Percentiles rank a stretch among this genome's conserved stretches.
phyloP scores from a whole-genome alignment of 208 protist species.

The Balamuthia mandrillaris region DNA sequence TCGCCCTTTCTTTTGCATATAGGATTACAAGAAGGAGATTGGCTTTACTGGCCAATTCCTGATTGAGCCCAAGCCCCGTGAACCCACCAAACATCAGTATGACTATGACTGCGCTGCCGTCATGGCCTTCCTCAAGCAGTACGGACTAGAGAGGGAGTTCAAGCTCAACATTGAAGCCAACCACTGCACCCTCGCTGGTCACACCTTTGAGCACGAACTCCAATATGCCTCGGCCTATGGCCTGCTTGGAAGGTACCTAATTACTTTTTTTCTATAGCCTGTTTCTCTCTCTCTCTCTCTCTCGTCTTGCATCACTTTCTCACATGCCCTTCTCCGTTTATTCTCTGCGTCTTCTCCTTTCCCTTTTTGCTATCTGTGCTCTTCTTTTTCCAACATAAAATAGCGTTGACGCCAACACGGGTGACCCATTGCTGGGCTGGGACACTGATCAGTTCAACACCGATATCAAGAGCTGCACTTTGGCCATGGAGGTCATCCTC shows the following conservation, averaged over 20 bases:
- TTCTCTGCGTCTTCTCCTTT: too few relatives aligned
- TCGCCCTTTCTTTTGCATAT: background rate
- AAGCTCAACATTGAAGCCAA: constrained; percentile 50
- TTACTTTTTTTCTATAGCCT: too few relatives aligned
- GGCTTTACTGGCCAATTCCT: constrained; percentile 37
- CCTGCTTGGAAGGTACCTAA: constrained; percentile 35
- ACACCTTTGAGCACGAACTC: constrained; percentile 48
- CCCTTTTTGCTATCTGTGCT: too few relatives aligned
- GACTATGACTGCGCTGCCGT: constrained; percentile 42
- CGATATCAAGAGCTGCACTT: constrained; percentile 35
- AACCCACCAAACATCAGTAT: constrained; percentile 57
- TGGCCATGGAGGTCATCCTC: constrained; percentile 42
- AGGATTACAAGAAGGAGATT: constrained; percentile 53
- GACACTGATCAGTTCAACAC: constrained; percentile 34
- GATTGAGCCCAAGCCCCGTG: constrained; percentile 50
- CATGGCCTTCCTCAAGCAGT: constrained; percentile 8
- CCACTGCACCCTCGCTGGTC: constrained; percentile 44
- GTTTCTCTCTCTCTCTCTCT: too few relatives aligned
- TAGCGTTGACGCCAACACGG: constrained; percentile 43
- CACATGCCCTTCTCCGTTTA: too few relatives aligned
- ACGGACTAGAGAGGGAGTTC: constrained; percentile 32
- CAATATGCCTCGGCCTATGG: constrained; percentile 9
- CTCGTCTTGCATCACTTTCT: too few relatives aligned
- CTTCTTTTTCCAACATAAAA: too few relatives aligned
- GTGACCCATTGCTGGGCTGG: constrained; percentile 23